Evolutionary conservation across 345 rosid genomes (phyloP).

Genomic region (Heritiera fomes): DNA sequence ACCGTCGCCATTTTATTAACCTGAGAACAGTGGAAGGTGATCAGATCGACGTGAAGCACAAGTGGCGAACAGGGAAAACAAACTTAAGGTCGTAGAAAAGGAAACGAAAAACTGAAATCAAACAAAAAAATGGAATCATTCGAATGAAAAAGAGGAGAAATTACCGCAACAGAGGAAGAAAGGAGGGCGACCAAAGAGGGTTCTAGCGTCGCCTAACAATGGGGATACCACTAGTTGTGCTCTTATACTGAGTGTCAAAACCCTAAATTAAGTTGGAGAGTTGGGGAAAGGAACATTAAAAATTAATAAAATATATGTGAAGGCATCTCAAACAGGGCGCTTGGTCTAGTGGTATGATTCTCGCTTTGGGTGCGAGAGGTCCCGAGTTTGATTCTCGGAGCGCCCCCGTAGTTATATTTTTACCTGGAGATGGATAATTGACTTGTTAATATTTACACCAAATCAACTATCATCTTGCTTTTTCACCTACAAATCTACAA

Average conservation of each 20-base stretch:
- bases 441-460: too few species aligned
- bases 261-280: too few species aligned
- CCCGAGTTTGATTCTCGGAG: conserved; percentile 72
- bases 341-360: conserved; percentile 92
- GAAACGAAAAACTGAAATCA: background rate
- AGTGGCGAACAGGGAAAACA: background rate
- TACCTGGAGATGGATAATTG: too few species aligned
- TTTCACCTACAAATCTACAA: background rate
- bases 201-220: background rate
- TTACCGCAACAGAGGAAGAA: background rate
- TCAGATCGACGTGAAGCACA: background rate
- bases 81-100: background rate
- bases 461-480: too few species aligned
- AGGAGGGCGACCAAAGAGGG: background rate
- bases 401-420: conserved; percentile 32
- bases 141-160: background rate
- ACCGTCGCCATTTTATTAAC: conserved; percentile 56
- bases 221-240: background rate
- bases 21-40: background rate
- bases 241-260: too few species aligned
- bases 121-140: background rate
- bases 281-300: too few species aligned
- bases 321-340: conserved; percentile 37
- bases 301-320: too few species aligned
- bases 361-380: conserved; percentile 89